Evolutionary conservation across 73 alveolate species (phyloP).

Genomic region (Paramecium octaurelia): DNA sequence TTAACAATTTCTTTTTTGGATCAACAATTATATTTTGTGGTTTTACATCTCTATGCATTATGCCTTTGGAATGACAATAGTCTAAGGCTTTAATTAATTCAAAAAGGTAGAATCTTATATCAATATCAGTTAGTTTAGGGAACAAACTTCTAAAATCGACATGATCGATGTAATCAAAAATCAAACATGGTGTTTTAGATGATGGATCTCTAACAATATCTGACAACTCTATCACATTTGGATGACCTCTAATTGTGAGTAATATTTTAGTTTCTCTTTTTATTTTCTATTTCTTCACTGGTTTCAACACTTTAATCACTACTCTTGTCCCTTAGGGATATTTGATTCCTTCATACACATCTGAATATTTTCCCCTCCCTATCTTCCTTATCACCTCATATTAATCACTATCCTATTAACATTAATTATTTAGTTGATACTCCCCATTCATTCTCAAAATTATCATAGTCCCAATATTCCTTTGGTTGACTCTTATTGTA

Average conservation of each 20-base stretch:
- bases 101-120: constrained; percentile 77
- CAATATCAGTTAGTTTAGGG: constrained; percentile 78
- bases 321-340: constrained; percentile 79
- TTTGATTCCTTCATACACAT: constrained; percentile 95
- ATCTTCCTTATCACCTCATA: constrained; percentile 93
- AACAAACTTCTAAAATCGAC: constrained; percentile 75
- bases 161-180: constrained; percentile 76
- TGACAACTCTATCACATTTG: constrained; percentile 78
- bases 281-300: constrained; percentile 94
- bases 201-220: constrained; percentile 88
- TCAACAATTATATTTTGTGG: constrained; percentile 96
- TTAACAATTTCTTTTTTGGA: constrained; percentile 83
- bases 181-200: constrained; percentile 84
- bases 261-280: constrained; percentile 92
- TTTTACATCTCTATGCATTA: constrained; percentile 97
- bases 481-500: constrained; percentile 66
- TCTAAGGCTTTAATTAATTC: constrained; percentile 86
- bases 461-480: constrained; percentile 83
- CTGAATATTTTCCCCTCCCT: constrained; percentile 97
- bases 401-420: constrained; percentile 76
- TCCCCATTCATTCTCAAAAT: constrained; percentile 80
- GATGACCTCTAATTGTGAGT: constrained; percentile 81
- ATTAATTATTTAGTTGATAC: not conserved
- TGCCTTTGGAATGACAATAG: constrained; percentile 95
- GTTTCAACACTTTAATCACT: constrained; percentile 94